Evolutionary conservation across 2,329 filamentous ascomycete genomes (phyloP), one percentile per base, ranked within the genome.

Genomic region (Venturia nashicola): DNA sequence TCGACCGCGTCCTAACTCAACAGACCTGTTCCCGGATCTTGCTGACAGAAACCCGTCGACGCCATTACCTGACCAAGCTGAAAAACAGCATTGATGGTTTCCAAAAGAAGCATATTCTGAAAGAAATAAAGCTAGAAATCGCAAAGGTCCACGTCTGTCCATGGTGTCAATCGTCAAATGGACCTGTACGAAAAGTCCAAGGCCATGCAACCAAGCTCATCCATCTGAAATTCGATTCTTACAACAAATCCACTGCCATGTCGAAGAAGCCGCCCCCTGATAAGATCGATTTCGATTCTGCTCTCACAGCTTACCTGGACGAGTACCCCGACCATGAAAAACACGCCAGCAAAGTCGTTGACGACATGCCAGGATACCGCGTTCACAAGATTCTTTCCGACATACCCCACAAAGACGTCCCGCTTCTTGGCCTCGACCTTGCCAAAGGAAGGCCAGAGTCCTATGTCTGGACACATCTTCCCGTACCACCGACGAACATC

Each of bases 381-480:
- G 90, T 96, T 0, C 78, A 97, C 64, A 96, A 96, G 69, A 82
- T 99, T 40, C 96, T 99, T 79, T 92, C 91, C 74, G 86, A 88
- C 71, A 91, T 99, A 64, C 87, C 86, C 14, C 84, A 89, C 2
- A 84, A 85, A 8, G 94, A 99, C 73, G 96, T 93, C 73, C 92
- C 97, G 74, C 81, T 99, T 27, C 80, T 99, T 1, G 93, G 93
- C 5, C 84, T 99, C 70, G 87, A 97, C 70, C 90, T 92, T 1
- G 82, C 84, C 16, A 91, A 96, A 69, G 91, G 91, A 12, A 84
- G 92, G 20, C 94, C 94, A 0, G 94, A 99, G 73, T 96, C 96
- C 86, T 95, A 97, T 74, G 85, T 99, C 55, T 99, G 94, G 94
- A 92, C 96, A 72, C 96, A 91, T 71, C 82, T 99, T 43, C 94